Percentiles rank a stretch among this genome's conserved stretches.
These are phyloP conservation scores for Pouteria glomerata DNA, from an alignment of 148 eudicot species.

Conservation along the genomic window DNA sequence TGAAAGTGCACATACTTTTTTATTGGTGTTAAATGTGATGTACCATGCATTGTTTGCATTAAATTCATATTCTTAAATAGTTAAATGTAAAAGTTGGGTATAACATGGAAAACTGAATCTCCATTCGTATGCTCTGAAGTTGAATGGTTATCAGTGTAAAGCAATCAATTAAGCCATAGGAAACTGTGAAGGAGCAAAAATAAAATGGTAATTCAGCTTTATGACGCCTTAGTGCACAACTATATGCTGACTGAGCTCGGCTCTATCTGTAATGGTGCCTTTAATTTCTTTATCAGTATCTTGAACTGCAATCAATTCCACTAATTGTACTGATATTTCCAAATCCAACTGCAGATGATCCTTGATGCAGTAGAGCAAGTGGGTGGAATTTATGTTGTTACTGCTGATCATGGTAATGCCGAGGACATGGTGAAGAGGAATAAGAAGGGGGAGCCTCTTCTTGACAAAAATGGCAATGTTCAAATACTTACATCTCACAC, in stretches of 20 bases:
- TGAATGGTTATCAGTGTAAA: not conserved
- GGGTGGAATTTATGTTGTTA: conserved; percentile 71
- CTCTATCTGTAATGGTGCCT: not conserved
- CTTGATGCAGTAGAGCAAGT: conserved; percentile 72
- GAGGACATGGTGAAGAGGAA: conserved; percentile 88
- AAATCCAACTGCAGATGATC: conserved; percentile 40
- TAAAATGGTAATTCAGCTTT: not conserved
- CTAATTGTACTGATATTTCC: not conserved
- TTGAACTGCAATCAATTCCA: not conserved
- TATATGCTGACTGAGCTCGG: not conserved
- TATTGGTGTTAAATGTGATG: too few relatives aligned
- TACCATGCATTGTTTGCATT: too few relatives aligned
- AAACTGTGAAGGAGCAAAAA: not conserved
- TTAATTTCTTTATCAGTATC: not conserved
- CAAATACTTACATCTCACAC: conserved; percentile 84
- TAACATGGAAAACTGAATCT: too few relatives aligned
- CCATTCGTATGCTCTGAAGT: too few relatives aligned
- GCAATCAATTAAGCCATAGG: not conserved
- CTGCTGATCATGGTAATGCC: conserved; percentile 87
- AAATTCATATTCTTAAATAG: too few relatives aligned
- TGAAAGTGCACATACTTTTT: too few relatives aligned
- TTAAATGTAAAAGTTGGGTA: too few relatives aligned
- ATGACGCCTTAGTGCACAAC: not conserved
- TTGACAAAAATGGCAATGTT: conserved; percentile 66
- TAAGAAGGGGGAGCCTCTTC: conserved; percentile 67